Base-by-base conservation (phyloP, 164 flowering plant genomes). In the Brasenia schreberi region DNA sequence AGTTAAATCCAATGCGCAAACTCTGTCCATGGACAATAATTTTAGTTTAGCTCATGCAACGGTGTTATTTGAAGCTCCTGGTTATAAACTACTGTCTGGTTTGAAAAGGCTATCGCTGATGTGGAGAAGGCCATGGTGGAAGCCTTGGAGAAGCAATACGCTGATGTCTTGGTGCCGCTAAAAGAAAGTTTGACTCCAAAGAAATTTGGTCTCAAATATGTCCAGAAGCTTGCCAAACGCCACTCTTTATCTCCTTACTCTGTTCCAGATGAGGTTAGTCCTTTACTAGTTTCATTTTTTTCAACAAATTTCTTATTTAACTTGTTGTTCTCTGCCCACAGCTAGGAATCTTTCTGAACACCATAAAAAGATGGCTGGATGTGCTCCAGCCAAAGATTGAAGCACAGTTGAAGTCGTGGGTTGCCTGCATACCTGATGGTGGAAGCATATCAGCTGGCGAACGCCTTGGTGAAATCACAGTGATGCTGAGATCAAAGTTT, bases 351-450 rank as follows among this genome's bases (percentile, higher is more conserved):
- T 75, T 91, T 39, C 69, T 91, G 75, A 95, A 95, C 75, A 89
- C 97, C 43, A 75, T 95, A 89, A 95, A 90, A 78, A 85, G 97
- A 75, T 82, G 87, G 87, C 83, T 95, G 43, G 97, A 95, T 77
- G 79, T 81, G 65, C 78, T 95, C 44, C 86, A 86, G 5, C 99
- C 99, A 42, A 86, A 74, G 75, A 81, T 92, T 67, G 97, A 92
- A 74, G 64, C 75, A 19, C 88, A 84, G 71, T 72, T 95, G 49
- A 92, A 87, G 75, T 76, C 85, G 43, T 89, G 97, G 92, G 88
- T 88, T 60, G 81, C 92, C 64, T 88, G 92, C 84, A 84, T 85
- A 33, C 89, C 89, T 44, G 81, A 76, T 70, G 78, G 84, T 59
- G 92, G 89, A 59, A 86, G 79, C 66, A 66, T 85, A 52, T 82